Percentiles rank a stretch among this genome's conserved stretches.
Conservation (phyloP, 2,329 filamentous ascomycete genomes). For the Camillea tinctor region DNA sequence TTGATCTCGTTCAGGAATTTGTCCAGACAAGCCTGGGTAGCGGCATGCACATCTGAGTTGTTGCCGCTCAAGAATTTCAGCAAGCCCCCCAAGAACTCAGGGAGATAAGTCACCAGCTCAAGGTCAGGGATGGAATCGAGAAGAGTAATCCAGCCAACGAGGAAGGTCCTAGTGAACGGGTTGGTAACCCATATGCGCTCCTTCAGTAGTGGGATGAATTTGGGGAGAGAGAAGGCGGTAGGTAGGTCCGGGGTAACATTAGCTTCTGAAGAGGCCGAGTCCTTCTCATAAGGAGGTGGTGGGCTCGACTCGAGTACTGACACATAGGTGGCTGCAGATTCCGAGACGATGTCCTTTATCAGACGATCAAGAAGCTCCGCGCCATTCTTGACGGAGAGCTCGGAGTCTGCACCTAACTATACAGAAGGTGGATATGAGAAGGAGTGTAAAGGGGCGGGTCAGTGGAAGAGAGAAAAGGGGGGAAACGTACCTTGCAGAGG, state of each 20-base stretch:
- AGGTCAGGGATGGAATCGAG: constrained; percentile 96
- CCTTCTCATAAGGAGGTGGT: constrained; percentile 48
- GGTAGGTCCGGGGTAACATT: constrained; percentile 52
- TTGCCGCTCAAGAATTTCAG: constrained; percentile 90
- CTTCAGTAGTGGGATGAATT: constrained; percentile 89
- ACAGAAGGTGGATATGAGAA: constrained; percentile 6
- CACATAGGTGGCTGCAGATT: constrained; percentile 92
- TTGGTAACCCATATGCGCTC: constrained; percentile 94
- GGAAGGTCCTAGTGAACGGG: constrained; percentile 89
- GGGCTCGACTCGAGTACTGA: constrained; percentile 69
- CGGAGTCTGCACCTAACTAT: constrained; percentile 90
- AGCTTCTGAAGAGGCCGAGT: constrained; percentile 36
- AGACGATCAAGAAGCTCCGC: constrained; percentile 92
- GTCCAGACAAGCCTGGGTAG: constrained; percentile 84
- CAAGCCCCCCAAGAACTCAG: constrained; percentile 85
- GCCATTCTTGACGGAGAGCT: constrained; percentile 96
- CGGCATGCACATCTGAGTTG: constrained; percentile 91
- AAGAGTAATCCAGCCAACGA: constrained; percentile 93
- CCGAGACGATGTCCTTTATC: constrained; percentile 93
- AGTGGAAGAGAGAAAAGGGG: background rate
- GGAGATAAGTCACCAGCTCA: constrained; percentile 88
- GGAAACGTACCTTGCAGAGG: constrained; percentile 74
- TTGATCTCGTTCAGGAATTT: constrained; percentile 92
- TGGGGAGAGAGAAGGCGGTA: constrained; percentile 86
- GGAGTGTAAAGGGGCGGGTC: constrained; percentile 10